Conservation (phyloP, 2,329 filamentous ascomycete species). For the Neocatenulostroma microsporum region DNA sequence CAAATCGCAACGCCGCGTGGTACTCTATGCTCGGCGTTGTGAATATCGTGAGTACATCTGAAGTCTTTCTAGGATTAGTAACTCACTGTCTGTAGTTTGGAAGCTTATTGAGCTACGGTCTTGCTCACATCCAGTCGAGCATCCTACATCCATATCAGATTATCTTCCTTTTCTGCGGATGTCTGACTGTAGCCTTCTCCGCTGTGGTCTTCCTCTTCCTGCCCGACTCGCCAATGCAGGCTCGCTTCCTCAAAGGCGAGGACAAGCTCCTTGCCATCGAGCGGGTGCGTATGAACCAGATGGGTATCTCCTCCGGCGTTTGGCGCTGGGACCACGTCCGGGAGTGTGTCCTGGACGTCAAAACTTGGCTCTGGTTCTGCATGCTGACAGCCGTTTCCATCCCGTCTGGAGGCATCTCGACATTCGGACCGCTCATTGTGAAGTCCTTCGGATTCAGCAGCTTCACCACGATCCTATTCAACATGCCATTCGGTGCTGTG, state of each 20-base stretch:
- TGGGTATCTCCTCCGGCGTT: conserved; percentile 34
- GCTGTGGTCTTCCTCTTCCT: conserved; percentile 49
- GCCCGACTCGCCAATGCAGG: conserved; percentile 56
- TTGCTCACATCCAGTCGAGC: conserved; percentile 20
- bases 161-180: conserved; percentile 28
- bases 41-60: conserved; percentile 17
- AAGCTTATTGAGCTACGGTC: conserved; percentile 22
- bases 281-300: conserved; percentile 38
- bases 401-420: conserved; percentile 51
- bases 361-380: conserved; percentile 53
- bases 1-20: conserved; percentile 24
- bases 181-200: conserved; percentile 46
- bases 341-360: conserved; percentile 49
- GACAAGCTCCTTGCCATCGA: conserved; percentile 55
- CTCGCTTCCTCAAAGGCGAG: conserved; percentile 49
- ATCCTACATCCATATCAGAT: conserved; percentile 19
- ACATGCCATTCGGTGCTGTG: conserved; percentile 54
- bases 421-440: conserved; percentile 53
- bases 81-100: conserved; percentile 15
- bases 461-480: conserved; percentile 54
- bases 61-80: background rate
- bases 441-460: conserved; percentile 50
- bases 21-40: conserved; percentile 25
- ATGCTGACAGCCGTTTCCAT: conserved; percentile 45
- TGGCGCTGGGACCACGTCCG: conserved; percentile 48